These are phyloP conservation scores for Mycena olivaceomarginata DNA, from an alignment of 768 basidiomycete species.

Conservation along the genomic window DNA sequence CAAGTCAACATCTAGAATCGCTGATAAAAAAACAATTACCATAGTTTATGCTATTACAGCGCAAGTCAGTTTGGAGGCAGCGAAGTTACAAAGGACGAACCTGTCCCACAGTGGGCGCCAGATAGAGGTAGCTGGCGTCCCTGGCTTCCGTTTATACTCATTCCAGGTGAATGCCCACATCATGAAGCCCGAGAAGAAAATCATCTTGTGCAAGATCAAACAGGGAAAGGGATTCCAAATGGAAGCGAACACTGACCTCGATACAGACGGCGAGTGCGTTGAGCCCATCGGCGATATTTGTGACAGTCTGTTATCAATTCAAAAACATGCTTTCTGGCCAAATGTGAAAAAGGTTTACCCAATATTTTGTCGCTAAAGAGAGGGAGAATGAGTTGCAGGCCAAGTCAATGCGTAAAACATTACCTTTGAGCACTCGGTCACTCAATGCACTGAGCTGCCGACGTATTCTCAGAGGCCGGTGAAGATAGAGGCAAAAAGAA, in stretches of 20 bases:
- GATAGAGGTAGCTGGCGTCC: constrained; percentile 69
- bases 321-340: not conserved
- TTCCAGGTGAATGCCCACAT: constrained; percentile 87
- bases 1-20: not conserved
- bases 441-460: constrained; percentile 79
- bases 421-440: constrained; percentile 81
- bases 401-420: not conserved
- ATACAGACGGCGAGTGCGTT: constrained; percentile 89
- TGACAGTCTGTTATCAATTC: constrained; percentile 63
- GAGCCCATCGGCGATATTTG: constrained; percentile 90
- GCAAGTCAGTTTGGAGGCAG: not conserved
- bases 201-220: constrained; percentile 74
- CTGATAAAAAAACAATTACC: constrained; percentile 41
- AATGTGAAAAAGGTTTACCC: constrained; percentile 57
- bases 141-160: constrained; percentile 76
- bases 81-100: constrained; percentile 56
- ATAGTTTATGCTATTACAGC: constrained; percentile 57
- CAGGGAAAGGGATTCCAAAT: not conserved
- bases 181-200: constrained; percentile 86
- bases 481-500: not conserved
- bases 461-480: not conserved
- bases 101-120: constrained; percentile 86
- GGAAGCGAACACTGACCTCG: constrained; percentile 70
- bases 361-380: constrained; percentile 79
- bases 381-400: constrained; percentile 11